phyloP scores from a whole-genome alignment of 257 asterid species.

The Osmanthus fragrans region DNA sequence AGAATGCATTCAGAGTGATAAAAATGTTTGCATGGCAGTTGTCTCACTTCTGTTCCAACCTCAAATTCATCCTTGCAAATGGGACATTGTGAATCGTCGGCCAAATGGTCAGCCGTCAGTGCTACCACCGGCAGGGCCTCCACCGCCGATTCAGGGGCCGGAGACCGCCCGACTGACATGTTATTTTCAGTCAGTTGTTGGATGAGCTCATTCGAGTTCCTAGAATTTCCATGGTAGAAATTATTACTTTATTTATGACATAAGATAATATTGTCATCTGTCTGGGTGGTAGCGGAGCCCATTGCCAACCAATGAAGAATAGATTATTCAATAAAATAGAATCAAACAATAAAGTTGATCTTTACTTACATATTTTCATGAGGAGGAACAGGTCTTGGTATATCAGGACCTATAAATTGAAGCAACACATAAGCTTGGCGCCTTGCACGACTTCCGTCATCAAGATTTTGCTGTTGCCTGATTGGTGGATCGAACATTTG shows the following conservation, averaged over 20 bases:
- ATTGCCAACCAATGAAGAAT: too few species aligned
- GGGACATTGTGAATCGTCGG: conserved; percentile 56
- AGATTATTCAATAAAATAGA: background rate
- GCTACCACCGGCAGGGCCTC: conserved; percentile 50
- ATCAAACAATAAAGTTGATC: background rate
- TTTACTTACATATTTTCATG: conserved; percentile 15
- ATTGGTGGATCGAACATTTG: conserved; percentile 46
- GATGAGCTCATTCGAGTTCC: conserved; percentile 23
- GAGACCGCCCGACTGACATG: conserved; percentile 46
- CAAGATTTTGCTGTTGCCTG: conserved; percentile 10
- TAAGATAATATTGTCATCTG: background rate
- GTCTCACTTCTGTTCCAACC: conserved; percentile 53
- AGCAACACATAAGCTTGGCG: conserved; percentile 50
- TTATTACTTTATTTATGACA: background rate
- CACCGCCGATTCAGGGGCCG: conserved; percentile 39
- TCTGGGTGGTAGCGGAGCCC: too few species aligned
- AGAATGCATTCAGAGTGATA: conserved; percentile 73
- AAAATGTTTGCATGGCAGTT: conserved; percentile 83
- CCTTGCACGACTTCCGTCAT: conserved; percentile 7
- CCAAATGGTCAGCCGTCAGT: conserved; percentile 39
- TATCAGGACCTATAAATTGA: conserved; percentile 64
- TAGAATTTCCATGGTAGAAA: background rate
- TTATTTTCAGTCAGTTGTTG: conserved; percentile 43
- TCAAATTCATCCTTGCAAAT: conserved; percentile 88
- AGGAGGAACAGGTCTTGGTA: conserved; percentile 39